Conservation (phyloP, 2,329 filamentous ascomycete species). For the Cladophialophora bantiana region DNA sequence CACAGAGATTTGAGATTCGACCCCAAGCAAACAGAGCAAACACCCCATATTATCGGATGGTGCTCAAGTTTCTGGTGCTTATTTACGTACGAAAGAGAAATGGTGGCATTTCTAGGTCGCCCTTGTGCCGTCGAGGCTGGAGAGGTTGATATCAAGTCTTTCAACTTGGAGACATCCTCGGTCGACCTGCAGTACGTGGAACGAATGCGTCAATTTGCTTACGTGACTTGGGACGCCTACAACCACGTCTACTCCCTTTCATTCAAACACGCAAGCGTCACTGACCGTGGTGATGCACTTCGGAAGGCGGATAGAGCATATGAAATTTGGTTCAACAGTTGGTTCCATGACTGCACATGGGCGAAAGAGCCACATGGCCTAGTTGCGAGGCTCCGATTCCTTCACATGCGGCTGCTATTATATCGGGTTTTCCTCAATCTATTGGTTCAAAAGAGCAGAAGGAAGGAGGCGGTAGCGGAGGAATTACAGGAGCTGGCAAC, state of each 20-base stretch:
- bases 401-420: conserved; percentile 26
- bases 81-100: conserved; percentile 19
- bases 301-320: conserved; percentile 16
- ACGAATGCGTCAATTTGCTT: conserved; percentile 28
- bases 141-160: conserved; percentile 64
- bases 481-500: conserved; percentile 16
- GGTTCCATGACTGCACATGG: conserved; percentile 18
- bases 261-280: conserved; percentile 4
- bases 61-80: conserved; percentile 21
- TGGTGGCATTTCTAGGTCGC: conserved; percentile 20
- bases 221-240: conserved; percentile 26
- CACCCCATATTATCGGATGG: conserved; percentile 15
- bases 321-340: conserved; percentile 22
- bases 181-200: conserved; percentile 28
- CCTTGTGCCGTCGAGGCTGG: conserved; percentile 21
- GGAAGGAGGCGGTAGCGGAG: conserved; percentile 6
- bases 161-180: conserved; percentile 65
- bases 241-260: conserved; percentile 27
- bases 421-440: conserved; percentile 30
- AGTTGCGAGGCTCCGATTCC: conserved; percentile 18
- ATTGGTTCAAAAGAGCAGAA: conserved; percentile 11
- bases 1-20: conserved; percentile 20
- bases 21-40: conserved; percentile 9
- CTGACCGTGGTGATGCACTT: conserved; percentile 18
- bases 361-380: conserved; percentile 26